These are phyloP conservation scores for Panicum virgatum DNA, from an alignment of 202 grass and related monocot genomes.

Conservation along the genomic window DNA sequence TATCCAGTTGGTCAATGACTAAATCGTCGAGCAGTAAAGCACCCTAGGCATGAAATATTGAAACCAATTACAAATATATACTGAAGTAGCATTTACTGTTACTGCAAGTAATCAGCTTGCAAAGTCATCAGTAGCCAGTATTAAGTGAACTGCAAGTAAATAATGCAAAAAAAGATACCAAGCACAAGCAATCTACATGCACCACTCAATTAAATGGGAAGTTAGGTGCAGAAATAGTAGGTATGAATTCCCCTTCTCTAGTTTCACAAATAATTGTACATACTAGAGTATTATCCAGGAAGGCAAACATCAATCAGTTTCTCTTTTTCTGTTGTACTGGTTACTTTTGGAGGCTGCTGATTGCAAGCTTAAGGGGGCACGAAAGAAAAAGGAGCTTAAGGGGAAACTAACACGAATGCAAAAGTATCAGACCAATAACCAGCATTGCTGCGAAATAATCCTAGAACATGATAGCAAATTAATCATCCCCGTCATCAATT, in stretches of 20 bases:
- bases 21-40: not conserved
- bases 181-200: not conserved
- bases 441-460: conserved; percentile 8
- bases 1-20: not conserved
- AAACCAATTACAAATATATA: not conserved
- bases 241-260: not conserved
- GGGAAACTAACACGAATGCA: conserved; percentile 26
- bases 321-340: not conserved
- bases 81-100: not conserved
- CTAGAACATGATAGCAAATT: conserved; percentile 7
- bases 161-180: not conserved
- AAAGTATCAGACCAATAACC: conserved; percentile 5
- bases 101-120: not conserved
- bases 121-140: not conserved
- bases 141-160: not conserved
- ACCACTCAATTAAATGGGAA: not conserved
- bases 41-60: not conserved
- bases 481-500: not conserved
- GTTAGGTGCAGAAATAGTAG: not conserved
- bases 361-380: not conserved
- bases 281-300: not conserved
- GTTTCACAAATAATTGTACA: not conserved
- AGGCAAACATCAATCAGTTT: not conserved
- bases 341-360: not conserved
- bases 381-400: conserved; percentile 27